Percentiles rank a stretch among this genome's conserved stretches.
These are phyloP conservation scores for Hypomontagnella submonticulosa DNA, from an alignment of 495 filamentous ascomycete genomes.

Conservation along the genomic window DNA sequence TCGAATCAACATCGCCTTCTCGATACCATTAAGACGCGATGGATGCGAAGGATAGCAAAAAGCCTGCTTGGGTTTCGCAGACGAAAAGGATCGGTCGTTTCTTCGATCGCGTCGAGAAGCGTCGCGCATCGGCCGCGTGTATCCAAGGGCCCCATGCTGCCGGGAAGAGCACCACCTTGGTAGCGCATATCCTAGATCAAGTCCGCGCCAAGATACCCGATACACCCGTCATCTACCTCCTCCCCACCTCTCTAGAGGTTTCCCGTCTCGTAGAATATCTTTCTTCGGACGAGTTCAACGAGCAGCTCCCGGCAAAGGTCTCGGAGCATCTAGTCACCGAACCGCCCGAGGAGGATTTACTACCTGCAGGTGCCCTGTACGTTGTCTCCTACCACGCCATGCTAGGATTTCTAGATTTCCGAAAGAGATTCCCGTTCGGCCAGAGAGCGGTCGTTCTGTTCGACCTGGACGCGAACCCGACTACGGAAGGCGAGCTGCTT, in stretches of 20 bases:
- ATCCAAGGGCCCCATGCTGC: slow-evolving; percentile 1
- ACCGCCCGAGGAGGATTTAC: background rate
- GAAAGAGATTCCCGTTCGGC: background rate
- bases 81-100: background rate
- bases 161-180: slow-evolving; percentile 12
- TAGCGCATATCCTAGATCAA: background rate
- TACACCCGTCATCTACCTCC: background rate
- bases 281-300: background rate
- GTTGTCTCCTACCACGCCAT: background rate
- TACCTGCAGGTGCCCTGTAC: background rate
- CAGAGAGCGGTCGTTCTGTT: background rate
- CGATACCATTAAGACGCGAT: no score
- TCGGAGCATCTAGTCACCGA: background rate
- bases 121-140: background rate
- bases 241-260: background rate
- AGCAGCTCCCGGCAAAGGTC: no score
- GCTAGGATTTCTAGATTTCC: no score
- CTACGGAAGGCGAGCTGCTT: slow-evolving; percentile 3
- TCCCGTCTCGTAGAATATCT: background rate
- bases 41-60: no score
- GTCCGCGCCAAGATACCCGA: background rate
- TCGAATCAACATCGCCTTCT: no score
- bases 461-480: background rate
- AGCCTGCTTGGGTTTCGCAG: background rate
- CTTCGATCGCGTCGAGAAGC: background rate